Conservation (phyloP, 208 protist genomes). For the Acanthamoeba sp. region DNA sequence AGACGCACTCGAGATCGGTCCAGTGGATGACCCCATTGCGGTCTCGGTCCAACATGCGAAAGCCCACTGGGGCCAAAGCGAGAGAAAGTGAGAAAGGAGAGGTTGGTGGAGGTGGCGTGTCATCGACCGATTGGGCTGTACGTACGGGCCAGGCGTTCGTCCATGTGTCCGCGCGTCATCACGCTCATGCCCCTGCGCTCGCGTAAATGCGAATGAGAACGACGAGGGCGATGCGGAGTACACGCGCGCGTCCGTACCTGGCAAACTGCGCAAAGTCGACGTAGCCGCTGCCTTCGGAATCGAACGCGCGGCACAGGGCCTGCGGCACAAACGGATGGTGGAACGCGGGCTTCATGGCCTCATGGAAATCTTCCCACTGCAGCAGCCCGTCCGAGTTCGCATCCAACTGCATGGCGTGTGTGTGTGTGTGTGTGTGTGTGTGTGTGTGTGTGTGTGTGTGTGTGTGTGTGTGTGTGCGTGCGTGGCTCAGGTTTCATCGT, state of each 20-base stretch:
- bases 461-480: too few relatives aligned
- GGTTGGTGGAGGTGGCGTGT: not conserved
- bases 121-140: not conserved
- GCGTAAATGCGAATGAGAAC: too few relatives aligned
- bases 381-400: not conserved
- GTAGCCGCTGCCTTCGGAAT: conserved; percentile 13
- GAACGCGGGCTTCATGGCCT: not conserved
- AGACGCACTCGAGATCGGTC: conserved; percentile 9
- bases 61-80: not conserved
- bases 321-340: not conserved
- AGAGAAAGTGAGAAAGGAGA: not conserved
- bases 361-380: not conserved
- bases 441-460: too few relatives aligned
- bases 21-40: not conserved
- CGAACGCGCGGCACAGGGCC: conserved; percentile 41
- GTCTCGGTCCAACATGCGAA: conserved; percentile 12
- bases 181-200: conserved; percentile 30
- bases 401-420: too few relatives aligned
- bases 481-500: too few relatives aligned
- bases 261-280: conserved; percentile 26
- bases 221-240: too few relatives aligned
- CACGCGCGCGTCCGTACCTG: too few relatives aligned
- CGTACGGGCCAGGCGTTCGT: not conserved
- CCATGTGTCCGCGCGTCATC: not conserved
- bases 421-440: not conserved